These are phyloP conservation scores for Didymella segeticola DNA, from an alignment of 2,329 filamentous ascomycete genomes.

Conservation along the genomic window DNA sequence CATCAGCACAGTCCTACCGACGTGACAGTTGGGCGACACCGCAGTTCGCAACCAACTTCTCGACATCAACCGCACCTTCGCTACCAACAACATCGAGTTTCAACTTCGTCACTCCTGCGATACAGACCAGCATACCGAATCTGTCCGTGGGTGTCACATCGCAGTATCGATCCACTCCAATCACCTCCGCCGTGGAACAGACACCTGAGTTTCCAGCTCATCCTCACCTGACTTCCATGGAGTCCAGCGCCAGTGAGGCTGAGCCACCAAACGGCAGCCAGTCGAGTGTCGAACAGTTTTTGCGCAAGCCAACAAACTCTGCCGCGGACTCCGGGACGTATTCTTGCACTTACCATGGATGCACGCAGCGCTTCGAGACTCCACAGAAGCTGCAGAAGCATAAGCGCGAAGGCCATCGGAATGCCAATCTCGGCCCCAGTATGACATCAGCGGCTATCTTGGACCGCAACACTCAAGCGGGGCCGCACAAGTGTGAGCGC, in stretches of 20 bases:
- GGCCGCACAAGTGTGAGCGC: constrained; percentile 89
- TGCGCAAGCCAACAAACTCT: constrained; percentile 66
- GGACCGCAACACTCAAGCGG: constrained; percentile 82
- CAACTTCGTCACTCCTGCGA: constrained; percentile 55
- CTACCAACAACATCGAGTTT: constrained; percentile 49
- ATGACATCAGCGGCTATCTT: constrained; percentile 64
- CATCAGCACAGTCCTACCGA: constrained; percentile 43
- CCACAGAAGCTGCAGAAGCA: constrained; percentile 89
- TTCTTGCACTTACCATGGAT: constrained; percentile 94
- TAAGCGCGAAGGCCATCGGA: constrained; percentile 88
- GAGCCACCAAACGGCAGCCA: constrained; percentile 52
- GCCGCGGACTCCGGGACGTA: constrained; percentile 86
- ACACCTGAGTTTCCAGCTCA: constrained; percentile 66
- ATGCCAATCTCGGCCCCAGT: constrained; percentile 50
- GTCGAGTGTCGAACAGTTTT: constrained; percentile 43
- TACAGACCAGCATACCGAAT: constrained; percentile 42
- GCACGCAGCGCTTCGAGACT: constrained; percentile 85
- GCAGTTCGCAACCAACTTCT: constrained; percentile 45
- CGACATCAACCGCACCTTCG: constrained; percentile 38
- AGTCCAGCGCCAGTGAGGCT: constrained; percentile 65
- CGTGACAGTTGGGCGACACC: constrained; percentile 46
- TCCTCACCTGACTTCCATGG: constrained; percentile 65
- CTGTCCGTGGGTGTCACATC: constrained; percentile 43
- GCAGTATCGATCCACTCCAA: constrained; percentile 44
- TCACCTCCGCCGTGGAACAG: constrained; percentile 46